Percentiles rank a stretch among this genome's conserved stretches.
Conservation (phyloP, 2,329 filamentous ascomycete genomes). For the Westerdykella aurantiaca region DNA sequence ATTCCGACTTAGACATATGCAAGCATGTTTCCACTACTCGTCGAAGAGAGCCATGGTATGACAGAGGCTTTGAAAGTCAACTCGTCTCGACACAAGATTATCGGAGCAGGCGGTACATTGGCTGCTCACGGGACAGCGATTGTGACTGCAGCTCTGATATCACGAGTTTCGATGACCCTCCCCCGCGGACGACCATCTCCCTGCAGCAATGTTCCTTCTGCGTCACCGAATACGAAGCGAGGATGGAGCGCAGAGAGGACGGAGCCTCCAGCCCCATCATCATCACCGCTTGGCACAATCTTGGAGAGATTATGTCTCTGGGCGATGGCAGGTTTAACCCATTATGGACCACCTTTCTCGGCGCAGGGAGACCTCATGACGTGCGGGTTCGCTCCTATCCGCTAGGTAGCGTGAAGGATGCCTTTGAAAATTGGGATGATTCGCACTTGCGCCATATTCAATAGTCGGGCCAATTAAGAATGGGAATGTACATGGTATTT, state of each 20-base stretch:
- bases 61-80: not conserved
- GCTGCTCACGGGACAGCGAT: not conserved
- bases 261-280: not conserved
- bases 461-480: too few relatives aligned
- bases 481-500: too few relatives aligned
- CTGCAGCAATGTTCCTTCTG: not conserved
- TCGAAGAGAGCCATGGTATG: not conserved
- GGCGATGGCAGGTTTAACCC: not conserved
- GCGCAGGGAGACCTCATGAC: not conserved
- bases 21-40: not conserved
- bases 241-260: not conserved
- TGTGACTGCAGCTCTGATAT: not conserved
- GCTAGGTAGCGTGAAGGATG: not conserved
- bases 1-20: not conserved
- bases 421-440: not conserved
- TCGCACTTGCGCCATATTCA: too few relatives aligned
- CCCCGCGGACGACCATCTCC: not conserved
- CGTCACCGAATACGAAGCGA: not conserved
- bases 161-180: not conserved
- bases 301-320: not conserved
- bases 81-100: not conserved
- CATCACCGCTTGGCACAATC: not conserved
- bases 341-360: not conserved
- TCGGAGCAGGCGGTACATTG: not conserved
- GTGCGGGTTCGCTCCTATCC: not conserved